These are phyloP conservation scores for Boechera stricta DNA, from an alignment of 345 rosid species.

Conservation along the genomic window DNA sequence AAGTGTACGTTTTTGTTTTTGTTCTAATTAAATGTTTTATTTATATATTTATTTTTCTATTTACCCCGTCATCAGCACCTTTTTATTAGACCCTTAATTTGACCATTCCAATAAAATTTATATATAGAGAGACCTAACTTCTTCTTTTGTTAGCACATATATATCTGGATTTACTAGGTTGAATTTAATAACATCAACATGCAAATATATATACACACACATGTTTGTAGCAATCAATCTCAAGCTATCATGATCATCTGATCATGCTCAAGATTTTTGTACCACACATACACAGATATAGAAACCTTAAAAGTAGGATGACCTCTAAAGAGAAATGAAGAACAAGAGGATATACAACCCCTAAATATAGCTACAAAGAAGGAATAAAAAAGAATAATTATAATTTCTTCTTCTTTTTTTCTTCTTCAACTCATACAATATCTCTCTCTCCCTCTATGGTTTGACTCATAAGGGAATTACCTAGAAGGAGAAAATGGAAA, in stretches of 20 bases:
- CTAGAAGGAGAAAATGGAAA: conserved; percentile 36
- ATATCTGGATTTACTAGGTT: not conserved
- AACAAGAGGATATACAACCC: conserved; percentile 14
- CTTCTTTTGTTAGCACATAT: no score
- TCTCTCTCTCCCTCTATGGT: conserved; percentile 8
- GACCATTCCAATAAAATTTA: no score
- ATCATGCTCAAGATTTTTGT: conserved; percentile 1
- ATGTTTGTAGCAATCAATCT: not conserved
- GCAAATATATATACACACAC: no score
- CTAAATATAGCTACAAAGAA: conserved; percentile 30
- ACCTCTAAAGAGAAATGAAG: conserved; percentile 29
- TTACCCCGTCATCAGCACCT: no score
- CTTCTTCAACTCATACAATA: conserved; percentile 17
- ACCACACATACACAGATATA: conserved; percentile 25
- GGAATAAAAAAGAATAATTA: not conserved
- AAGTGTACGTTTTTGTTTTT: no score
- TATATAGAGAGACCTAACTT: no score
- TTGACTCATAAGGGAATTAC: conserved; percentile 26
- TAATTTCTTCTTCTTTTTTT: conserved; percentile 26
- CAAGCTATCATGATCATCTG: not conserved
- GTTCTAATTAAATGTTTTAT: no score
- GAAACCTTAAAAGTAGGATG: conserved; percentile 42
- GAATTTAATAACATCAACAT: not conserved
- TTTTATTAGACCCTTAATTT: no score
- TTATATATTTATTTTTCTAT: no score